Evolutionary conservation across 139 green algal species (phyloP).

Genomic region (Closterium sp.): DNA sequence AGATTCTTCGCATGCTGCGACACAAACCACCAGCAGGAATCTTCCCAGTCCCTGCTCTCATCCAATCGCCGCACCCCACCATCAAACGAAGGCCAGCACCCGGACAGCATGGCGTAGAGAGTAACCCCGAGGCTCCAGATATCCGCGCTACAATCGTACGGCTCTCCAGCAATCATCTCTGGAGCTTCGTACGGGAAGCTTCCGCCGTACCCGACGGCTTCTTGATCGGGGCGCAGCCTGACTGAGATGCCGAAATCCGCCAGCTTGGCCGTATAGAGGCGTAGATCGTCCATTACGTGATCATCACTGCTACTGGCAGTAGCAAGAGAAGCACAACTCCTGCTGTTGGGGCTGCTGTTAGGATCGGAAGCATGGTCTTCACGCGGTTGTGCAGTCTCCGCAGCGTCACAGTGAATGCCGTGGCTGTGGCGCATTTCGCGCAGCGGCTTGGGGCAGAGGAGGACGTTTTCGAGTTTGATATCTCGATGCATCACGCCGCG

Average conservation of each 20-base stretch:
- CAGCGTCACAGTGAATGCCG: background rate
- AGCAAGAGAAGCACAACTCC: background rate
- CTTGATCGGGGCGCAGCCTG: background rate
- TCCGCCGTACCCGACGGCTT: background rate
- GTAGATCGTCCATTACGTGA: background rate
- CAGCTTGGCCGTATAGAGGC: background rate
- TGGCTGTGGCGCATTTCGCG: background rate
- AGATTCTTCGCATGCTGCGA: conserved; percentile 7
- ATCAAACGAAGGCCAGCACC: background rate
- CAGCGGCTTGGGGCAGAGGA: background rate
- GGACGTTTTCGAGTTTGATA: conserved; percentile 70
- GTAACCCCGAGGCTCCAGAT: background rate
- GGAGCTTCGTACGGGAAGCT: background rate
- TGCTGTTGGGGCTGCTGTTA: too few species aligned
- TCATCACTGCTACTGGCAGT: background rate
- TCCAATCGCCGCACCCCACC: background rate
- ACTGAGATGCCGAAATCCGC: background rate
- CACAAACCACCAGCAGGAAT: background rate
- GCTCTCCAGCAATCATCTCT: background rate
- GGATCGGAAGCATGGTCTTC: background rate
- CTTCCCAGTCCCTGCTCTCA: background rate
- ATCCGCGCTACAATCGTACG: background rate
- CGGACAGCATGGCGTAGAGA: background rate
- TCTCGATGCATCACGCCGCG: conserved; percentile 87
- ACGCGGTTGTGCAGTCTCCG: too few species aligned